These are phyloP conservation scores for Trypanosoma brucei DNA, from an alignment of 208 protist genomes.

Conservation along the genomic window DNA sequence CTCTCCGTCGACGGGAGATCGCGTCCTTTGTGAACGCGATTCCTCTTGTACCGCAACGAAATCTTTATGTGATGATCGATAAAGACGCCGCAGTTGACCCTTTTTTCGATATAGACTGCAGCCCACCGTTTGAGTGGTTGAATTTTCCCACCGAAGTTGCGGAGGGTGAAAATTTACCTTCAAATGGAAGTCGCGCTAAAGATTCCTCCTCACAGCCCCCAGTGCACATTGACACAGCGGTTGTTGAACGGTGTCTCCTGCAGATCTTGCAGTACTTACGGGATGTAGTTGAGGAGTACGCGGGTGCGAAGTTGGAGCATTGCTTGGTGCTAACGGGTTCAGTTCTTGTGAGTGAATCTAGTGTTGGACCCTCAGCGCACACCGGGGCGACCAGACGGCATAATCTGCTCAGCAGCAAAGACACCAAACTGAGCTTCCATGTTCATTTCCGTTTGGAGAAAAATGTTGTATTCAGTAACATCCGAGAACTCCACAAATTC, in stretches of 20 bases:
- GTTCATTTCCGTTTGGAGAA: conserved; percentile 67
- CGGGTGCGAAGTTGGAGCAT: conserved; percentile 30
- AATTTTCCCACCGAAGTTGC: neutral
- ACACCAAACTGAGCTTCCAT: conserved; percentile 78
- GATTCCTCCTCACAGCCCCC: neutral
- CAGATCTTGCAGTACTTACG: conserved; percentile 34
- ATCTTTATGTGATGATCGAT: conserved; percentile 77
- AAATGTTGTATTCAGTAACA: conserved; percentile 31
- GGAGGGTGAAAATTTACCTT: neutral
- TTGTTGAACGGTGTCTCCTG: conserved; percentile 40
- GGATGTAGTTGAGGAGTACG: conserved; percentile 30
- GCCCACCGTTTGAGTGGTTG: conserved; percentile 9
- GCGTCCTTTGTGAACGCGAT: conserved; percentile 51
- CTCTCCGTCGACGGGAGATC: conserved; percentile 32
- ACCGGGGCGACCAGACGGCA: conserved; percentile 15
- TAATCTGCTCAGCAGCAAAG: neutral
- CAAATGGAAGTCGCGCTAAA: neutral
- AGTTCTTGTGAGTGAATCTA: conserved; percentile 11
- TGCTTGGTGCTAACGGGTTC: conserved; percentile 74
- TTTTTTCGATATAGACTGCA: conserved; percentile 82
- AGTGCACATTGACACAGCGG: neutral
- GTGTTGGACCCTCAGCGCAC: neutral
- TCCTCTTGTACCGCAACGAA: conserved; percentile 37
- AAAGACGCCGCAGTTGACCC: conserved; percentile 66
- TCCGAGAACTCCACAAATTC: conserved; percentile 57